These are phyloP conservation scores for Saturnispora quitensis DNA, from an alignment of 805 yeast genomes.

Conservation along the genomic window DNA sequence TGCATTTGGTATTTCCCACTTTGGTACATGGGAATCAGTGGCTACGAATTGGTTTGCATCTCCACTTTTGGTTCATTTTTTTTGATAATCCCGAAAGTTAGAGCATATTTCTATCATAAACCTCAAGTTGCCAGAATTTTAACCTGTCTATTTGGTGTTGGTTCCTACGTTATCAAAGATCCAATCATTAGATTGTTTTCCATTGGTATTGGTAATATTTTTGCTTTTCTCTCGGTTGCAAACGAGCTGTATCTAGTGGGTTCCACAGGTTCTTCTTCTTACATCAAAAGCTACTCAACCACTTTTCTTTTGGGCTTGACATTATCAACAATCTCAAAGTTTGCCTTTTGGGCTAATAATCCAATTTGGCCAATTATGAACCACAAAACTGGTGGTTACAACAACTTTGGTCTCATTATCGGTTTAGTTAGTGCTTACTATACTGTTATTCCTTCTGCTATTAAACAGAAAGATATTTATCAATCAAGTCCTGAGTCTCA, in stretches of 20 bases:
- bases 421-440: slow-evolving; percentile 59
- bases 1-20: slow-evolving; percentile 96
- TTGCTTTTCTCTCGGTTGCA: slow-evolving; percentile 52
- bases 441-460: slow-evolving; percentile 29
- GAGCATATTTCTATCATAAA: slow-evolving; percentile 29
- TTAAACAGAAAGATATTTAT: neutral
- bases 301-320: slow-evolving; percentile 66
- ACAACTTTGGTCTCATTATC: slow-evolving; percentile 53
- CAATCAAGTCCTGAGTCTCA: neutral
- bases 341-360: slow-evolving; percentile 71
- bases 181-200: slow-evolving; percentile 66
- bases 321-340: slow-evolving; percentile 65
- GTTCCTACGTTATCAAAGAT: slow-evolving; percentile 55
- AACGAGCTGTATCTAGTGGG: slow-evolving; percentile 39
- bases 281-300: slow-evolving; percentile 36
- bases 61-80: slow-evolving; percentile 45
- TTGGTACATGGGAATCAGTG: slow-evolving; percentile 97
- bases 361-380: slow-evolving; percentile 97
- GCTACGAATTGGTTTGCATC: slow-evolving; percentile 71
- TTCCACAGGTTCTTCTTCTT: slow-evolving; percentile 19
- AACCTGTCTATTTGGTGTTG: slow-evolving; percentile 60
- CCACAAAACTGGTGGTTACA: slow-evolving; percentile 76
- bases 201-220: slow-evolving; percentile 56
- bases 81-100: slow-evolving; percentile 24
- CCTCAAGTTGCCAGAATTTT: slow-evolving; percentile 49